These are phyloP conservation scores for Ceraceosorus guamensis DNA, from an alignment of 1,284 basidiomycete genomes.

Conservation along the genomic window DNA sequence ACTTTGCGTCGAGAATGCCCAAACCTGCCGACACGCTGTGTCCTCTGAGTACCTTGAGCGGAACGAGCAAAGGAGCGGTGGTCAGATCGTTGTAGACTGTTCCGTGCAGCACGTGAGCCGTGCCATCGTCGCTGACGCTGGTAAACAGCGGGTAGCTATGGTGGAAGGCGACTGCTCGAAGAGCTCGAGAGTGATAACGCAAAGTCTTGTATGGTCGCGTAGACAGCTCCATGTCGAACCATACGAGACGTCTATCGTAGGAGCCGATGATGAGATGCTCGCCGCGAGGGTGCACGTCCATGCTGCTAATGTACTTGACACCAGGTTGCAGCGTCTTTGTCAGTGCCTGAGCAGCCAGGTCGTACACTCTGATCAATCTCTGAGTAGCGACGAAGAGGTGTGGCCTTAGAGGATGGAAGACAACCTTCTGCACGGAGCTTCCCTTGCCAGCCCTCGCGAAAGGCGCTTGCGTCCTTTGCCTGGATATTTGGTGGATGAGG, in stretches of 20 bases:
- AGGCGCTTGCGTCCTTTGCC: conserved; percentile 90
- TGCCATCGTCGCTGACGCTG: conserved; percentile 90
- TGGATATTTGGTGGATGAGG: conserved; percentile 89
- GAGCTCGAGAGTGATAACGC: conserved; percentile 87
- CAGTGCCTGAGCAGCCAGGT: conserved; percentile 84
- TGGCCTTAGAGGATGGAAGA: conserved; percentile 90
- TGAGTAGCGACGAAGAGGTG: conserved; percentile 99
- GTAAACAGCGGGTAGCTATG: conserved; percentile 78
- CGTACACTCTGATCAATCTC: conserved; percentile 90
- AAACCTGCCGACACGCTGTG: conserved; percentile 76
- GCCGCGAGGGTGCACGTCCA: conserved; percentile 87
- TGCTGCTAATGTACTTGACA: conserved; percentile 89
- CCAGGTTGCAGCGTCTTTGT: conserved; percentile 87
- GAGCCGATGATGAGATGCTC: conserved; percentile 94
- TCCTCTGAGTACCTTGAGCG: conserved; percentile 87
- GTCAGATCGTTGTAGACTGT: conserved; percentile 73
- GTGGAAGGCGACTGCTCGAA: conserved; percentile 85
- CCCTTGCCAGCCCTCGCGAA: conserved; percentile 86
- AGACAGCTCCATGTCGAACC: conserved; percentile 96
- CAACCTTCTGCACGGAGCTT: conserved; percentile 69
- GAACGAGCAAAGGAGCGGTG: conserved; percentile 92
- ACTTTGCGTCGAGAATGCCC: conserved; percentile 81
- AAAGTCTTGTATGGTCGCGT: conserved; percentile 94
- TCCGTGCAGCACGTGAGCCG: conserved; percentile 92
- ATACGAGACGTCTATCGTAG: conserved; percentile 93